Conservation (phyloP, 2,329 filamentous ascomycete genomes). For the Nannizziopsis barbatae region DNA sequence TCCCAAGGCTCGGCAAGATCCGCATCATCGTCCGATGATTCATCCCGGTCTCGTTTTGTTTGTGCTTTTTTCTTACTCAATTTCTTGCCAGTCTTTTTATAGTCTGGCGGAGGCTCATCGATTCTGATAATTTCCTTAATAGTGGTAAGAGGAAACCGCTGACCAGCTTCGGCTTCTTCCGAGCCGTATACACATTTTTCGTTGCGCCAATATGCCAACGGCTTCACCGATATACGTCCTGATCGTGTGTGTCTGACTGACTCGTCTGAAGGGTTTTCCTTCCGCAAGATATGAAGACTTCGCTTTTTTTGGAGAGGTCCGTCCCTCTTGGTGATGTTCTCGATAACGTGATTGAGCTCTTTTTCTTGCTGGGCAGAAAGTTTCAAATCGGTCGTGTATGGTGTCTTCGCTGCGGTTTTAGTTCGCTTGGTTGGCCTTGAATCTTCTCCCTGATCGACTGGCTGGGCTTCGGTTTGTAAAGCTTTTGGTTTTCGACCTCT, state of each 20-base stretch:
- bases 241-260: slow-evolving; percentile 58
- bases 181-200: slow-evolving; percentile 63
- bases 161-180: slow-evolving; percentile 46
- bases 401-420: slow-evolving; percentile 20
- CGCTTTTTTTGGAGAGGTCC: slow-evolving; percentile 37
- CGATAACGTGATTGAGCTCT: slow-evolving; percentile 33
- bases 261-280: slow-evolving; percentile 42
- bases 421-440: slow-evolving; percentile 26
- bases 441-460: slow-evolving; percentile 16
- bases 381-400: slow-evolving; percentile 21
- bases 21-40: slow-evolving; percentile 31
- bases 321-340: slow-evolving; percentile 34
- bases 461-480: slow-evolving; percentile 8
- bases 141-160: slow-evolving; percentile 52
- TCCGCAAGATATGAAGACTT: slow-evolving; percentile 41
- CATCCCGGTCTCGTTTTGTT: slow-evolving; percentile 29
- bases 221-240: slow-evolving; percentile 65
- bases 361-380: slow-evolving; percentile 24
- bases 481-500: slow-evolving; percentile 26
- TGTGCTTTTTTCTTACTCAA: slow-evolving; percentile 28
- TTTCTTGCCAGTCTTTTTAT: slow-evolving; percentile 27
- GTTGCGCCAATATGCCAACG: slow-evolving; percentile 76
- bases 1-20: slow-evolving; percentile 36
- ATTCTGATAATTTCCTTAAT: slow-evolving; percentile 69
- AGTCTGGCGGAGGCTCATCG: slow-evolving; percentile 45